These are phyloP conservation scores for Cubamyces lactineus DNA, from an alignment of 768 basidiomycete genomes.

Conservation along the genomic window DNA sequence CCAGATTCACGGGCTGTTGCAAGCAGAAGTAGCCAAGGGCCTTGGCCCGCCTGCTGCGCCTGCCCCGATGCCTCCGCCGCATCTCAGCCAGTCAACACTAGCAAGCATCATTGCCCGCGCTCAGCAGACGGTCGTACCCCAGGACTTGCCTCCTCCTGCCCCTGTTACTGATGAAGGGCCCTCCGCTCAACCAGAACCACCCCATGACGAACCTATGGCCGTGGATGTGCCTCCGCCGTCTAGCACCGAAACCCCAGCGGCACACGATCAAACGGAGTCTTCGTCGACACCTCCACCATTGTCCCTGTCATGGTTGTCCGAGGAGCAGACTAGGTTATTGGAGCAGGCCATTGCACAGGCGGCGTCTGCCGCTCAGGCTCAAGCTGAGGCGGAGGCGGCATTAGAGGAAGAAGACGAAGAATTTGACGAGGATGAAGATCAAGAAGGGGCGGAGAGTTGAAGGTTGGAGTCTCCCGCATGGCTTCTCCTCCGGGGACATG, in stretches of 20 bases:
- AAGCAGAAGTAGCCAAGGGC: conserved; percentile 58
- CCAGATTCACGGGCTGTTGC: conserved; percentile 57
- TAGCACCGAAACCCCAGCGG: conserved; percentile 8
- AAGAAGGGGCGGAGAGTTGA: conserved; percentile 22
- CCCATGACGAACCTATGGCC: conserved; percentile 21
- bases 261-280: conserved; percentile 16
- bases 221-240: conserved; percentile 4
- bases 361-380: conserved; percentile 73
- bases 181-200: neutral
- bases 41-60: conserved; percentile 40
- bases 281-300: conserved; percentile 42
- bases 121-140: conserved; percentile 47
- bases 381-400: conserved; percentile 78
- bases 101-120: conserved; percentile 76
- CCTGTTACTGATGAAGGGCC: neutral
- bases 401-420: conserved; percentile 68
- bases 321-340: conserved; percentile 68
- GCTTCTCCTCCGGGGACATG: neutral
- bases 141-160: conserved; percentile 3
- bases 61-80: conserved; percentile 39
- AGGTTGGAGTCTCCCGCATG: neutral
- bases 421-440: conserved; percentile 48
- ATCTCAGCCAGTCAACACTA: conserved; percentile 65
- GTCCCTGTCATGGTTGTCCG: conserved; percentile 72
- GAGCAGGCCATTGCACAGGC: conserved; percentile 78